Conservation (phyloP, 805 yeast genomes). For the Myxozyma neotropica region DNA sequence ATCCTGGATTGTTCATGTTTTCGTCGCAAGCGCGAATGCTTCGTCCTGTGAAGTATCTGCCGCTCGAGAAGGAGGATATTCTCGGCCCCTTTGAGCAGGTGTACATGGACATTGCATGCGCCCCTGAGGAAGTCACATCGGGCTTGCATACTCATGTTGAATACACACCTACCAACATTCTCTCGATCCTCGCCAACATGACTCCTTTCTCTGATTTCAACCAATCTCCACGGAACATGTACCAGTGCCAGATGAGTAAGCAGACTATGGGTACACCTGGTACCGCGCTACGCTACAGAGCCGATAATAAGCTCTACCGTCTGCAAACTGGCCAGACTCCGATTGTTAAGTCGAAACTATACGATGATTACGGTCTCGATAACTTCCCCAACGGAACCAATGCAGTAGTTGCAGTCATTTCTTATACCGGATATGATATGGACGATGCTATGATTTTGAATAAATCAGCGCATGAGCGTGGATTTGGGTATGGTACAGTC, state of each 20-base stretch:
- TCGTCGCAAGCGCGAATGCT: constrained; percentile 94
- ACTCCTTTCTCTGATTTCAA: constrained; percentile 98
- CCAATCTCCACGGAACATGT: constrained; percentile 99
- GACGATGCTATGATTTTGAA: constrained; percentile 99
- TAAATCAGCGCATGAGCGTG: constrained; percentile 96
- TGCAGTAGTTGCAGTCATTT: constrained; percentile 98
- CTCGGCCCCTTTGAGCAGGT: constrained; percentile 98
- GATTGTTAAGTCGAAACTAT: constrained; percentile 87
- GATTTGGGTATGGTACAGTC: constrained; percentile 96
- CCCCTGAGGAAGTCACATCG: constrained; percentile 83
- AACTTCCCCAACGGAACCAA: constrained; percentile 98
- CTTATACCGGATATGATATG: constrained; percentile 99
- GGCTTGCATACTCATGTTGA: constrained; percentile 91
- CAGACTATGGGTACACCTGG: constrained; percentile 99
- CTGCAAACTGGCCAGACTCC: constrained; percentile 97
- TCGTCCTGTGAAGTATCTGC: constrained; percentile 91
- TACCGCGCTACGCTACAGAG: constrained; percentile 86
- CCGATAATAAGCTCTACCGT: constrained; percentile 91
- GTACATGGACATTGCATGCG: constrained; percentile 92
- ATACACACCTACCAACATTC: constrained; percentile 88
- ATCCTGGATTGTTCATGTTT: constrained; percentile 90
- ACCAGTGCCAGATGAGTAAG: constrained; percentile 99
- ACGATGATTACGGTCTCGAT: constrained; percentile 97
- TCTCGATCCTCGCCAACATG: constrained; percentile 92
- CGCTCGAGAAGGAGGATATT: constrained; percentile 77